Conservation (phyloP, 208 protist species). For the Phytomonas serpens region DNA sequence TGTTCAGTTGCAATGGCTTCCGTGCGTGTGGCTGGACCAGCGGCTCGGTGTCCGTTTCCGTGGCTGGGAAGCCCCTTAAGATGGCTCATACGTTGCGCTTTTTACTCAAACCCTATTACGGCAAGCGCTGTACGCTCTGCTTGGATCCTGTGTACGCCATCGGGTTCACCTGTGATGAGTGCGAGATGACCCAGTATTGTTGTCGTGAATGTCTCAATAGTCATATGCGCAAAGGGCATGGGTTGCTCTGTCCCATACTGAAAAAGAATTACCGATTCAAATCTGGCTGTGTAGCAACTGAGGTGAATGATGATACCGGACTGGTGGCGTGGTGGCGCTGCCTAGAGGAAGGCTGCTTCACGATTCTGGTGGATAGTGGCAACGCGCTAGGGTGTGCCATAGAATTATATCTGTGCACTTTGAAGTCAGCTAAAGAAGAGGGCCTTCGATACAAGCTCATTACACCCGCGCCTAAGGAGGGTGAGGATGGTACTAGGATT, state of each 20-base stretch:
- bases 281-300: conserved; percentile 50
- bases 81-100: conserved; percentile 49
- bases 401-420: conserved; percentile 62
- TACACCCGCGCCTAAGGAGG: conserved; percentile 13
- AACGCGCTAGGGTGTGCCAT: conserved; percentile 58
- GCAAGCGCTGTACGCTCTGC: conserved; percentile 68
- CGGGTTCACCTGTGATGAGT: conserved; percentile 71
- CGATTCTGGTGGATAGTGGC: conserved; percentile 62
- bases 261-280: conserved; percentile 48
- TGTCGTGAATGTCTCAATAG: conserved; percentile 57
- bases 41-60: conserved; percentile 39
- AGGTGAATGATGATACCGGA: conserved; percentile 49
- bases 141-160: conserved; percentile 80
- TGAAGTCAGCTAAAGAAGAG: conserved; percentile 54
- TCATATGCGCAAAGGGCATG: conserved; percentile 61
- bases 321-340: conserved; percentile 81
- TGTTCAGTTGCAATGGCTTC: conserved; percentile 64
- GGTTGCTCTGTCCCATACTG: conserved; percentile 61
- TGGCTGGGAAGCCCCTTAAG: conserved; percentile 21
- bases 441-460: conserved; percentile 70
- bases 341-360: conserved; percentile 52
- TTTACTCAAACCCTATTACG: conserved; percentile 57
- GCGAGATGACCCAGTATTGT: conserved; percentile 77
- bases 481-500: neutral
- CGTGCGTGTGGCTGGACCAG: conserved; percentile 77